phyloP scores from a whole-genome alignment of 805 yeast genomes.

The Sugiyamaella qingdaonensis region DNA sequence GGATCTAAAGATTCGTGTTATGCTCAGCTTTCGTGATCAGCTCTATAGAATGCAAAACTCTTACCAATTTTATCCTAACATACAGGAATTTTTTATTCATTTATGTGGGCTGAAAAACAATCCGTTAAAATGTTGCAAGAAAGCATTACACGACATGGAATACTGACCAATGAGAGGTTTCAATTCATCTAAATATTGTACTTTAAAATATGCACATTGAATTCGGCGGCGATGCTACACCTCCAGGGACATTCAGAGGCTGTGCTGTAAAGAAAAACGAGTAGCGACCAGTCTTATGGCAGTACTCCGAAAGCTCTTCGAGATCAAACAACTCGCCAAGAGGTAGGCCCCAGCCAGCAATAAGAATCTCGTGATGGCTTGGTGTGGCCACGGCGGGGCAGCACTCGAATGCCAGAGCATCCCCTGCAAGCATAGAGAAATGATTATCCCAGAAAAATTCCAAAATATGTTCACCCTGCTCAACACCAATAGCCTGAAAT shows the following conservation, averaged over 20 bases:
- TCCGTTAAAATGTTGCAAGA: too few species aligned
- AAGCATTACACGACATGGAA: background rate
- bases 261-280: constrained; percentile 32
- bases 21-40: too few species aligned
- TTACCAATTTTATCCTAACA: too few species aligned
- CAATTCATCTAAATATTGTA: background rate
- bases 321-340: constrained; percentile 35
- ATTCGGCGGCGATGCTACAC: constrained; percentile 38
- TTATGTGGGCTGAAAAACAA: too few species aligned
- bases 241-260: constrained; percentile 35
- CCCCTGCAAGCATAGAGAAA: background rate
- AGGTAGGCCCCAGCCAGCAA: constrained; percentile 35
- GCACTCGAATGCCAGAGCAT: background rate
- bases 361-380: constrained; percentile 15
- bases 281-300: constrained; percentile 26
- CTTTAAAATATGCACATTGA: constrained; percentile 39
- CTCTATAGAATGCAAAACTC: too few species aligned
- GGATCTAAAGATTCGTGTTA: too few species aligned
- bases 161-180: background rate
- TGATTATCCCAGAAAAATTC: constrained; percentile 6
- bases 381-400: background rate
- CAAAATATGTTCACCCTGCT: constrained; percentile 5
- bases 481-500: constrained; percentile 11
- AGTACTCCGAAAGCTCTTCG: constrained; percentile 28
- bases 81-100: too few species aligned